A percentile compares a stretch with the other conserved stretches of the same genome.
Evolutionary conservation across 2,329 filamentous ascomycete species (phyloP).

Genomic region (Beauveria asiatica): DNA sequence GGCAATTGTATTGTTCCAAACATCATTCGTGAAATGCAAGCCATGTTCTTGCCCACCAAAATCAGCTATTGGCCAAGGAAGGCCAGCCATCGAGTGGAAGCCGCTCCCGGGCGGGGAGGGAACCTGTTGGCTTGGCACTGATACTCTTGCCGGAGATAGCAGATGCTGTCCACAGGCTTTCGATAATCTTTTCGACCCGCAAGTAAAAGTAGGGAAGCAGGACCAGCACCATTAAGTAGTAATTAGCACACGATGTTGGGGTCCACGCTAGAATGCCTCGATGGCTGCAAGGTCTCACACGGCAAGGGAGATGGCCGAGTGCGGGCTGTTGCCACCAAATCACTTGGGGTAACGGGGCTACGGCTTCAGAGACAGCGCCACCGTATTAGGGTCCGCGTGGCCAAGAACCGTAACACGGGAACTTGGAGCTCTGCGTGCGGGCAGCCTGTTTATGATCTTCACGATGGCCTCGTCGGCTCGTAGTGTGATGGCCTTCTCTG

Average conservation of each 20-base stretch:
- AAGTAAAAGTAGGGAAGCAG: slow-evolving; percentile 12
- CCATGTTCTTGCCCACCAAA: slow-evolving; percentile 18
- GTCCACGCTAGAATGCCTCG: slow-evolving; percentile 13
- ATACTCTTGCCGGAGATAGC: slow-evolving; percentile 1
- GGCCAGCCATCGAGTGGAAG: slow-evolving; percentile 16
- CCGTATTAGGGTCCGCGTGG: slow-evolving; percentile 2
- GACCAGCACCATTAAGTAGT: slow-evolving; percentile 14
- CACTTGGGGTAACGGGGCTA: slow-evolving; percentile 1
- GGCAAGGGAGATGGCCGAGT: slow-evolving; percentile 18
- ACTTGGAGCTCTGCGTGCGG: background rate
- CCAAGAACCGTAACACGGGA: background rate
- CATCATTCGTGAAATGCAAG: slow-evolving; percentile 24
- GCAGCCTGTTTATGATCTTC: background rate
- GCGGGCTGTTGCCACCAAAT: slow-evolving; percentile 5
- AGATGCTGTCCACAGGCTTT: slow-evolving; percentile 7
- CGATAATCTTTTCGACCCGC: slow-evolving; percentile 9
- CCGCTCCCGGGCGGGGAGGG: slow-evolving; percentile 12
- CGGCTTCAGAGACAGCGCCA: slow-evolving; percentile 10
- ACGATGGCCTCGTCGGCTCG: slow-evolving; percentile 10
- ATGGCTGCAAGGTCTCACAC: slow-evolving; percentile 18
- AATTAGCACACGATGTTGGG: slow-evolving; percentile 13
- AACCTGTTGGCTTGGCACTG: slow-evolving; percentile 12
- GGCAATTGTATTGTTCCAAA: slow-evolving; percentile 27
- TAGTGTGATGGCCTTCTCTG: background rate
- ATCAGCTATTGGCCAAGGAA: slow-evolving; percentile 11